Evolutionary conservation across 1,139 yeast species (phyloP), one percentile per base, ranked within the genome.

Genomic region (Pichia inconspicua): DNA sequence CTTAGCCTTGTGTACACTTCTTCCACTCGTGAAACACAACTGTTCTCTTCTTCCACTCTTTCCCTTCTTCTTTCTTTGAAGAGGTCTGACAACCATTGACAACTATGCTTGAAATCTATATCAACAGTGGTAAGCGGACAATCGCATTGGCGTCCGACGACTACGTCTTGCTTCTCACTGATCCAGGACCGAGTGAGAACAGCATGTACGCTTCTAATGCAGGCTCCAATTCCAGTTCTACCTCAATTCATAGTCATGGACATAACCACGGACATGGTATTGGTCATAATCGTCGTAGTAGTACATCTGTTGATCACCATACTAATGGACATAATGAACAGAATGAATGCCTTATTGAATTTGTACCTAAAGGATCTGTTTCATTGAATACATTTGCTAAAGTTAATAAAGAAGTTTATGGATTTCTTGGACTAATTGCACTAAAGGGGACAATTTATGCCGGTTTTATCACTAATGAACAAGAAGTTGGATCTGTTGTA

Each of bases 341-440:
- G 17, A 61, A 65, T 19, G 61, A 64, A 44, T 64, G 72, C 25
- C 68, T 80, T 37, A 80, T 78, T 42, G 84, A 78, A 54, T 80
- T 77, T 58, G 63, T 61, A 10, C 58, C 65, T 12, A 68, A 72
- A 61, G 80, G 75, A 48, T 61, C 77, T 9, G 67, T 74, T 2
- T 55, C 51, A 5, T n/a, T 3, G 67, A 70, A 62, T 25, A 53
- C 60, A 12, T 59, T 55, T 37, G 60, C 58, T 40, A 62, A 66
- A 14, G 44, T 37, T 12, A 48, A 41, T 1, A 47, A 32, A 42
- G 66, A 66, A 42, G 68, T 79, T 42, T 64, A 70, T 52, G 90
- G 86, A 2, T 71, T 83, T 39, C 62, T 83, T 36, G 94, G 94
- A 1, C 63, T 84, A 28, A 66, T 82, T 27, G 68, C 73, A 36